These are phyloP conservation scores for Spatholobus suberectus DNA, from an alignment of 306 rosid genomes.

Conservation along the genomic window DNA sequence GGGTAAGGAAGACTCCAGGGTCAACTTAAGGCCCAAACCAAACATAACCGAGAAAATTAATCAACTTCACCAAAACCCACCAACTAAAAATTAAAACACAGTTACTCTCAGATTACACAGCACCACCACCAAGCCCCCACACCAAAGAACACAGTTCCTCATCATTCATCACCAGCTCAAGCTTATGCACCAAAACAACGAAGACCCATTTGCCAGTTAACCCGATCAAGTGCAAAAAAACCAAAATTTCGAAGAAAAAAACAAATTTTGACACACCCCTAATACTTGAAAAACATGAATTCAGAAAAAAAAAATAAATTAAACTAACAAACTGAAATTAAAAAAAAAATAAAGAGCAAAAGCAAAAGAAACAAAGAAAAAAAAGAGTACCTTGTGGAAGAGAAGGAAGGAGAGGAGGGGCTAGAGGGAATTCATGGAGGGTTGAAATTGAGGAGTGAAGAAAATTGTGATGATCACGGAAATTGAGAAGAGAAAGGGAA, in stretches of 20 bases:
- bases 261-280: constrained; percentile 37
- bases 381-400: constrained; percentile 41
- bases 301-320: not conserved
- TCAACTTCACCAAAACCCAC: constrained; percentile 10
- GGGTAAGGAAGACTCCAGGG: constrained; percentile 30
- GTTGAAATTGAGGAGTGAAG: constrained; percentile 36
- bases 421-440: constrained; percentile 48
- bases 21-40: constrained; percentile 24
- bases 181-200: constrained; percentile 38
- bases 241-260: not conserved
- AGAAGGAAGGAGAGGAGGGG: constrained; percentile 18
- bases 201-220: constrained; percentile 47
- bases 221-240: constrained; percentile 41
- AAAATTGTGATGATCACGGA: constrained; percentile 48
- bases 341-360: not conserved
- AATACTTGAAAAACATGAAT: constrained; percentile 30
- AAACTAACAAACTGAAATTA: not conserved
- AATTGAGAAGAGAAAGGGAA: constrained; percentile 45
- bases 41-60: constrained; percentile 1
- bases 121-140: constrained; percentile 44
- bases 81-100: not conserved
- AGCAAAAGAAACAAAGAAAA: not conserved
- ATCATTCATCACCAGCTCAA: constrained; percentile 30
- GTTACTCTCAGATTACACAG: constrained; percentile 39
- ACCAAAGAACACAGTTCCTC: constrained; percentile 34